A percentile compares a stretch with the other conserved stretches of the same genome.
These are phyloP conservation scores for Chaetomiaceae sp. DNA, from an alignment of 2,329 filamentous ascomycete species.

Conservation along the genomic window DNA sequence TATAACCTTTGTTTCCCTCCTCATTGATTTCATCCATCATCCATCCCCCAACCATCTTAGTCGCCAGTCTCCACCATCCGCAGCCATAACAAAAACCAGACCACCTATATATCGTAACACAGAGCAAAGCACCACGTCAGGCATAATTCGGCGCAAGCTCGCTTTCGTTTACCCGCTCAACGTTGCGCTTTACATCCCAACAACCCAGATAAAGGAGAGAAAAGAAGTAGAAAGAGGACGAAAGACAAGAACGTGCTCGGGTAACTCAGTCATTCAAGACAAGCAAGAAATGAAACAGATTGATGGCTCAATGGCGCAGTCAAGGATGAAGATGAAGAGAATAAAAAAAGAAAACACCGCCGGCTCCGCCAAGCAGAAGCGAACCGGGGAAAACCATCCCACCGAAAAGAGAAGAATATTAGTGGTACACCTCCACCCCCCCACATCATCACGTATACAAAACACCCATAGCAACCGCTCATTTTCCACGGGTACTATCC, in stretches of 20 bases:
- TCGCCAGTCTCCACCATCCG: background rate
- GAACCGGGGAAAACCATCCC: no score
- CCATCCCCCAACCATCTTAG: background rate
- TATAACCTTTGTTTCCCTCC: background rate
- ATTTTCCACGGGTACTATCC: constrained; percentile 18
- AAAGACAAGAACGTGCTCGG: background rate
- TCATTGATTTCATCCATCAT: constrained; percentile 4
- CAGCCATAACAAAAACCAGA: background rate
- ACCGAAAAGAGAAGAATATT: no score
- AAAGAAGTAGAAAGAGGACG: background rate
- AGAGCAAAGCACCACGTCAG: background rate
- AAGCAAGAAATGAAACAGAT: background rate
- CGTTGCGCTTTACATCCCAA: background rate
- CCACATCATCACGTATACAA: background rate
- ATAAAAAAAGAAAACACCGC: background rate
- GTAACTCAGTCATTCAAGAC: background rate
- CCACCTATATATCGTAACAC: constrained; percentile 9
- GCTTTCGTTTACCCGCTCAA: background rate
- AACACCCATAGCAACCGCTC: background rate
- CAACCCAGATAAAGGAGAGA: background rate
- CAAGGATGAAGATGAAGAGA: background rate
- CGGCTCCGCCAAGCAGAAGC: no score
- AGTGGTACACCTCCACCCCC: constrained; percentile 8
- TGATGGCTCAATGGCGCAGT: background rate
- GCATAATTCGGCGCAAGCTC: background rate